Evolutionary conservation across 371 early-diverging fungal genomes (phyloP).

Genomic region (Mortierella sp.): DNA sequence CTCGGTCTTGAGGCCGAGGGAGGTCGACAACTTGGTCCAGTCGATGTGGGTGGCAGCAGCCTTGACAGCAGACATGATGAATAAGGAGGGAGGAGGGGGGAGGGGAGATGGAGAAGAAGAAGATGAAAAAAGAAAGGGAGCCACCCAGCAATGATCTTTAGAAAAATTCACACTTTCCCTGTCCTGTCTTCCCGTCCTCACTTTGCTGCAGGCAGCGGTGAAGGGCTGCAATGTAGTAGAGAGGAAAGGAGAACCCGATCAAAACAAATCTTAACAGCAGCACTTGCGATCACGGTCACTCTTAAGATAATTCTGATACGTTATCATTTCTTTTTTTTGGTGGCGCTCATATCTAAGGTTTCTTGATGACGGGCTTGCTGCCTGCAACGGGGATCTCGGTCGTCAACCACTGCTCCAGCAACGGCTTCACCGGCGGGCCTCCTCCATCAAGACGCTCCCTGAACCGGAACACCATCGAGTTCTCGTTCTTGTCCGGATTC

Average conservation of each 20-base stretch:
- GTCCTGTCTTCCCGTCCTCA: neutral
- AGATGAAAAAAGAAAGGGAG: neutral
- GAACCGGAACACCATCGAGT: slow-evolving; percentile 65
- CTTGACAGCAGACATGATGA: slow-evolving; percentile 65
- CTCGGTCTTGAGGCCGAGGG: slow-evolving; percentile 88
- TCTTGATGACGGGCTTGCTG: neutral
- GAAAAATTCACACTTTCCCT: neutral
- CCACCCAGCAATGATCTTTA: neutral
- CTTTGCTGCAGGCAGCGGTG: neutral
- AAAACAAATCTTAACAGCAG: slow-evolving; percentile 4
- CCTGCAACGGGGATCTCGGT: slow-evolving; percentile 51
- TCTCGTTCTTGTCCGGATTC: slow-evolving; percentile 60
- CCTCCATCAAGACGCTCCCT: slow-evolving; percentile 70
- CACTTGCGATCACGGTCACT: neutral
- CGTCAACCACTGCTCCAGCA: slow-evolving; percentile 69
- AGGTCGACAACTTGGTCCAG: slow-evolving; percentile 90
- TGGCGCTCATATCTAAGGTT: neutral
- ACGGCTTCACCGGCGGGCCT: slow-evolving; percentile 69
- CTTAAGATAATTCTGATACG: neutral
- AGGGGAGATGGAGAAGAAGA: neutral
- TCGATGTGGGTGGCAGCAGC: slow-evolving; percentile 82
- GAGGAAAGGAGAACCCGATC: neutral
- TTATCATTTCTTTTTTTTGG: neutral
- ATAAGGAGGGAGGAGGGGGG: slow-evolving; percentile 3
- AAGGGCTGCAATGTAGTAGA: neutral